phyloP scores from a whole-genome alignment of 768 basidiomycete genomes.

The Suillus variegatus region DNA sequence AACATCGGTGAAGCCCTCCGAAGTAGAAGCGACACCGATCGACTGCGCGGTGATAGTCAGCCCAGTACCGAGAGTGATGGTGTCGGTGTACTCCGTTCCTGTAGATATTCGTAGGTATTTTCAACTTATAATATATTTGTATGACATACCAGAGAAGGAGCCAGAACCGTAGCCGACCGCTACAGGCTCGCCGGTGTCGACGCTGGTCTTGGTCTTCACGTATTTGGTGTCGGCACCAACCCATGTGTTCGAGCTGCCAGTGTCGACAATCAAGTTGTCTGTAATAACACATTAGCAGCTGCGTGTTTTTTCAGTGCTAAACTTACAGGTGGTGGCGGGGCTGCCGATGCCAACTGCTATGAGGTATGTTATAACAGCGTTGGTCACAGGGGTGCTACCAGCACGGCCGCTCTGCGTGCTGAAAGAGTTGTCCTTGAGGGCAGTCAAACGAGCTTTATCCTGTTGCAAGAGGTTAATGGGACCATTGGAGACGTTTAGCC shows the following conservation, averaged over 20 bases:
- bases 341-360: conserved; percentile 53
- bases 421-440: not conserved
- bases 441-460: conserved; percentile 52
- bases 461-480: conserved; percentile 47
- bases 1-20: too few species aligned
- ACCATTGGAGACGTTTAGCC: conserved; percentile 49
- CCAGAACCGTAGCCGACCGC: conserved; percentile 62
- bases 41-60: too few species aligned
- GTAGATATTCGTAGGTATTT: too few species aligned
- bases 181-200: conserved; percentile 46
- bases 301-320: not conserved
- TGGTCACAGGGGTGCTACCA: conserved; percentile 39
- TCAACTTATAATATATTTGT: too few species aligned
- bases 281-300: conserved; percentile 2
- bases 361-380: conserved; percentile 33
- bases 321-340: conserved; percentile 53
- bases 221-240: conserved; percentile 55
- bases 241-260: conserved; percentile 73
- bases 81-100: too few species aligned
- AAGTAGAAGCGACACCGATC: too few species aligned
- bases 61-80: too few species aligned
- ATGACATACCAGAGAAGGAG: conserved; percentile 50
- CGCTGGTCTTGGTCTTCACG: conserved; percentile 49
- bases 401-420: conserved; percentile 14
- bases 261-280: conserved; percentile 63